Evolutionary conservation across 768 basidiomycete genomes (phyloP).

Genomic region (Pulveroboletus ravenelii): DNA sequence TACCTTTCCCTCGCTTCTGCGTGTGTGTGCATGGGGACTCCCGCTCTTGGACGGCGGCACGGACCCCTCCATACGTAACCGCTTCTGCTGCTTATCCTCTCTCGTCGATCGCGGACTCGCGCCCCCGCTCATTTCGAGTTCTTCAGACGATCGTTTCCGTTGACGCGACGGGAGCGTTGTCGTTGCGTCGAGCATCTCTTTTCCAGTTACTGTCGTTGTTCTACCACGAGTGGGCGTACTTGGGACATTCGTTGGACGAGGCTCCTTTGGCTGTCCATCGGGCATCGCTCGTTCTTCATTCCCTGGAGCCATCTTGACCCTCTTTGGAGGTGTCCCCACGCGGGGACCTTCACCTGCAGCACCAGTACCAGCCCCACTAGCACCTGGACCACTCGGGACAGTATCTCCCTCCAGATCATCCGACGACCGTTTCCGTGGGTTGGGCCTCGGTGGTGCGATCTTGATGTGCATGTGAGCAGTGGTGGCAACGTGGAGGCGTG

Average conservation of each 20-base stretch:
- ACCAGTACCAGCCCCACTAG: not conserved
- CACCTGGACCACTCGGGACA: not conserved
- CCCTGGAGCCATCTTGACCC: slow-evolving; percentile 24
- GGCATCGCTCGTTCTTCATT: slow-evolving; percentile 9
- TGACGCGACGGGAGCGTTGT: slow-evolving; percentile 21
- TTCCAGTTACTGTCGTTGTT: not conserved
- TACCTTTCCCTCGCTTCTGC: not conserved
- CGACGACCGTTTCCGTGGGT: slow-evolving; percentile 35
- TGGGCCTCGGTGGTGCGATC: slow-evolving; percentile 9
- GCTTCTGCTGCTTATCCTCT: slow-evolving; percentile 25
- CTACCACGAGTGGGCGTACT: not conserved
- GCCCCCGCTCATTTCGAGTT: slow-evolving; percentile 32
- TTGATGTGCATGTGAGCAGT: slow-evolving; percentile 5
- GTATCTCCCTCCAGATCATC: slow-evolving; percentile 34
- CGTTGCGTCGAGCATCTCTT: slow-evolving; percentile 1
- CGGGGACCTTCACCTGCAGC: slow-evolving; percentile 5
- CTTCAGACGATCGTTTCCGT: slow-evolving; percentile 49
- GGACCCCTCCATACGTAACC: slow-evolving; percentile 23
- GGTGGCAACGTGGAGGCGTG: slow-evolving; percentile 3
- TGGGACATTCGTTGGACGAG: not conserved
- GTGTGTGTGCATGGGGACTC: not conserved
- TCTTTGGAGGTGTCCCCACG: slow-evolving; percentile 39
- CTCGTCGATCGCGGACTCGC: slow-evolving; percentile 8
- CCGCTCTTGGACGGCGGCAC: slow-evolving; percentile 5
- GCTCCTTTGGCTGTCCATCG: not conserved